A percentile compares a stretch with the other conserved stretches of the same genome.
Evolutionary conservation across 2,329 filamentous ascomycete genomes (phyloP).

Genomic region (Penicillium sp.): DNA sequence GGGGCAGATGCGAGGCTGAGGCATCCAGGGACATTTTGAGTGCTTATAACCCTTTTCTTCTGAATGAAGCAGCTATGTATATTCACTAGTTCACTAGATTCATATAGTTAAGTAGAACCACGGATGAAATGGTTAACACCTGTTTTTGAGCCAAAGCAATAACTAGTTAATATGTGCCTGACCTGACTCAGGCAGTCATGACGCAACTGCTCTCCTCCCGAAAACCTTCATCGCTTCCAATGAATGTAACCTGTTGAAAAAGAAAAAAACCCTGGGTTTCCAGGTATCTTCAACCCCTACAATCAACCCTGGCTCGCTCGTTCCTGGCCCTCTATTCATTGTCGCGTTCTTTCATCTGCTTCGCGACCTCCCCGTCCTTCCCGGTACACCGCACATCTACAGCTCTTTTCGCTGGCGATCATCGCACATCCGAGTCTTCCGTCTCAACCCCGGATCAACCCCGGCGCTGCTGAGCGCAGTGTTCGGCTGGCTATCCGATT

Average conservation of each 20-base stretch:
- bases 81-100: too few species aligned
- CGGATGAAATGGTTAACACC: background rate
- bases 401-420: conserved; percentile 3
- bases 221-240: conserved; percentile 4
- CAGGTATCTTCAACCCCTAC: background rate
- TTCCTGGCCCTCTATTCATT: background rate
- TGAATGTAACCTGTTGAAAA: conserved; percentile 6
- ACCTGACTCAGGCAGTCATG: conserved; percentile 17
- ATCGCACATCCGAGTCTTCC: conserved; percentile 12
- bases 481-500: conserved; percentile 19
- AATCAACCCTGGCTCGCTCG: background rate
- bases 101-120: too few species aligned
- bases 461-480: conserved; percentile 23
- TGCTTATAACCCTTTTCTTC: background rate
- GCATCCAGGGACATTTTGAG: conserved; percentile 9
- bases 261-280: background rate
- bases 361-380: background rate
- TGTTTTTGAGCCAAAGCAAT: conserved; percentile 10
- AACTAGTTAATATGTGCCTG: too few species aligned
- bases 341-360: conserved; percentile 1
- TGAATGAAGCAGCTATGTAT: too few species aligned
- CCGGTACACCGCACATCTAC: background rate
- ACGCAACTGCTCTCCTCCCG: conserved; percentile 17
- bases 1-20: conserved; percentile 41
- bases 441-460: conserved; percentile 14